Conservation (phyloP, 768 basidiomycete genomes). For the Candolleomyces eurysporus region DNA sequence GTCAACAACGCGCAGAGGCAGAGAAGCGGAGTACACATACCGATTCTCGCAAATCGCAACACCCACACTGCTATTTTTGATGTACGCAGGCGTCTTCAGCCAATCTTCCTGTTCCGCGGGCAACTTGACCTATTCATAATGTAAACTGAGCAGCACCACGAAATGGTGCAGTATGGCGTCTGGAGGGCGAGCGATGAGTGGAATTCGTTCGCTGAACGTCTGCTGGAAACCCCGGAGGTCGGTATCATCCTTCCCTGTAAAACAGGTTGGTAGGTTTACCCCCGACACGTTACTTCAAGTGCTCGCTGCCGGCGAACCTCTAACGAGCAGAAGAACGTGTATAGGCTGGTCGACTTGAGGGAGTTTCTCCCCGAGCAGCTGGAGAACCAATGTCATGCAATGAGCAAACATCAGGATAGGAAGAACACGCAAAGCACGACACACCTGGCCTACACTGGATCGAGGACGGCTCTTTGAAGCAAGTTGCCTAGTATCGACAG, state of each 20-base stretch:
- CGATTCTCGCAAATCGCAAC: no score
- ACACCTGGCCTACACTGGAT: constrained; percentile 82
- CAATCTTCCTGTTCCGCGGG: no score
- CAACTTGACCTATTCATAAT: no score
- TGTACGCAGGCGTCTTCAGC: no score
- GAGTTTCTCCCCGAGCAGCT: constrained; percentile 76
- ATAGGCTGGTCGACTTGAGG: constrained; percentile 64
- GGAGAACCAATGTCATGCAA: constrained; percentile 53
- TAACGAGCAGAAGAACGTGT: constrained; percentile 85
- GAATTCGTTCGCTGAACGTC: constrained; percentile 62
- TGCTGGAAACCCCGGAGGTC: constrained; percentile 39
- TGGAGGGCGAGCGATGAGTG: constrained; percentile 76
- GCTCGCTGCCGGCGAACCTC: constrained; percentile 85
- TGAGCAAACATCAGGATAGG: constrained; percentile 43
- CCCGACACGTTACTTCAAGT: constrained; percentile 78
- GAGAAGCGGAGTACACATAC: no score
- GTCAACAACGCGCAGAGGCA: no score
- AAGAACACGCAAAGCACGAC: no score
- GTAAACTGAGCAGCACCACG: constrained; percentile 90
- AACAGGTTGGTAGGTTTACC: constrained; percentile 34
- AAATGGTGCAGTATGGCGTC: constrained; percentile 89
- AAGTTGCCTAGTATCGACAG: constrained; percentile 81
- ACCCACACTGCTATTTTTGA: no score
- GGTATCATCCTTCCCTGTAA: neutral
- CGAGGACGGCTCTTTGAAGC: no score